Evolutionary conservation across 192 early-diverging fungal genomes (phyloP), one percentile per base, ranked within the genome.

Genomic region (Coemansia sp.): DNA sequence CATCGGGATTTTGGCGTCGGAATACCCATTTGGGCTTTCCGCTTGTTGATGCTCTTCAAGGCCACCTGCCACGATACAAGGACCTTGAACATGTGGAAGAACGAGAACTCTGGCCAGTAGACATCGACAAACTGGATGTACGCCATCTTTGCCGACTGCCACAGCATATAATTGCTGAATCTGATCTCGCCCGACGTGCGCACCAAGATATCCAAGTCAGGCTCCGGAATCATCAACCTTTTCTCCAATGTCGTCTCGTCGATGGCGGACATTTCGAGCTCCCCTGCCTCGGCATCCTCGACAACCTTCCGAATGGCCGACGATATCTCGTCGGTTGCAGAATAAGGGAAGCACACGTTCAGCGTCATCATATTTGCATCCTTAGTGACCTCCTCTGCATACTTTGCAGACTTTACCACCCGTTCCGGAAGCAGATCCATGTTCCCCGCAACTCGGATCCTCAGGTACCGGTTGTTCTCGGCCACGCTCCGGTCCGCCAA

Each of bases 111-210:
- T 9, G 98, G 98, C 98, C 98, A 99, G 51, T 88, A 88, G 16
- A 90, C 90, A 36, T 94, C 84, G 16, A 97, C 86, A 84, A 98
- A 99, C 57, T 94, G 90, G 39, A 97, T 88, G 26, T 92, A 89
- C 35, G 90, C 90, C 52, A 82, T 72, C 44, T 87, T 87, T 36
- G 88, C 71, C 14, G 78, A 67, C 85, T 99, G 94, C 93, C 94
- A 97, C 34, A 99, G 79, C 84, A 97, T 79, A 82, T 93, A 99
- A 76, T 98, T 97, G 71, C 93, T 95, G 55, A 99, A 85, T 4
- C 98, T 84, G 15, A 92, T 90, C 75, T 99, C 95, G n/a, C 95
- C 96, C 7, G 93, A 95, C 0, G 98, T 99, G 44, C 98, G 87
- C 48, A 99, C 86, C 41, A 97, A 72, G 16, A 98, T 85, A 67